Conservation (phyloP, 495 filamentous ascomycete species). For the Elaphomyces granulatus region DNA sequence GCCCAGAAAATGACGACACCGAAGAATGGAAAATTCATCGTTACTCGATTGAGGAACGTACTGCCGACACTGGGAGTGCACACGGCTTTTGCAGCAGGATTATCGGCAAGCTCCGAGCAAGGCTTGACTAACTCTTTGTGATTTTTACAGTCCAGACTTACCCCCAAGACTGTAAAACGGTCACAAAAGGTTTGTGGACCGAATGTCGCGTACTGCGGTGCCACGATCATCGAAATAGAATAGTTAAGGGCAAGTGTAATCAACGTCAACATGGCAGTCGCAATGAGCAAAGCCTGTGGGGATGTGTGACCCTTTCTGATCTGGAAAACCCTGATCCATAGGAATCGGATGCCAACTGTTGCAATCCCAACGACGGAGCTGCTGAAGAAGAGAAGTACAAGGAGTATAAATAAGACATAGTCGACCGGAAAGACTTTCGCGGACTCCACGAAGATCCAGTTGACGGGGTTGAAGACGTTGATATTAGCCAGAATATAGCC, state of each 20-base stretch:
- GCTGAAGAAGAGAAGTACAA: constrained; percentile 76
- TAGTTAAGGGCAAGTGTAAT: constrained; percentile 86
- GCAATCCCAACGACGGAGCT: constrained; percentile 76
- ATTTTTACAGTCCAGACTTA: constrained; percentile 16
- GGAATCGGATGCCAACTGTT: constrained; percentile 79
- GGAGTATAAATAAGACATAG: constrained; percentile 70
- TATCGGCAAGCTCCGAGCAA: constrained; percentile 60
- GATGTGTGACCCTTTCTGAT: constrained; percentile 78
- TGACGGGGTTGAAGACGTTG: constrained; percentile 88
- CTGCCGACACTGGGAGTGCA: constrained; percentile 85
- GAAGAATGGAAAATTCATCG: constrained; percentile 92
- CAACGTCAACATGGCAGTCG: constrained; percentile 79
- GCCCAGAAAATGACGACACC: constrained; percentile 91
- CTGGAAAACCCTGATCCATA: constrained; percentile 85
- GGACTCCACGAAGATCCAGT: constrained; percentile 74
- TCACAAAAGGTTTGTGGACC: constrained; percentile 91
- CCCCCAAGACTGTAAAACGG: constrained; percentile 30
- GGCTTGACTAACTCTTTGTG: constrained; percentile 54
- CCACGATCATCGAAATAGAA: constrained; percentile 75
- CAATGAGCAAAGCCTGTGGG: constrained; percentile 83
- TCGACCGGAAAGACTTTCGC: constrained; percentile 82
- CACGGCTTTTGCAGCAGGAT: constrained; percentile 47
- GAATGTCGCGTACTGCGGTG: constrained; percentile 88
- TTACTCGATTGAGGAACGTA: constrained; percentile 85
- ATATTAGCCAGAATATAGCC: constrained; percentile 88